Evolutionary conservation across 768 basidiomycete species (phyloP).

Genomic region (Leccinum longicurvipes): DNA sequence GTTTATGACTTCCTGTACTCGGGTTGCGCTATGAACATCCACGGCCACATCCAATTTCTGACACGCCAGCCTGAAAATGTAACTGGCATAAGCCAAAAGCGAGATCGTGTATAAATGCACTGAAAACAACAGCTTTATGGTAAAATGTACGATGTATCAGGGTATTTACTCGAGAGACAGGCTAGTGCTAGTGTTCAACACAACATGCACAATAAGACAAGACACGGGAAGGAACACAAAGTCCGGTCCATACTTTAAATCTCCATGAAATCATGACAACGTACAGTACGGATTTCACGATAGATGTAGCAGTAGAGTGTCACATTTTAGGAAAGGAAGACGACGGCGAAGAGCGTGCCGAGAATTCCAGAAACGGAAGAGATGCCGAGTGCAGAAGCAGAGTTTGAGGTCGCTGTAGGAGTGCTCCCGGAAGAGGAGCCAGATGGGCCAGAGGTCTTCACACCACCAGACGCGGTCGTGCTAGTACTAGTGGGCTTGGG

Average conservation of each 20-base stretch:
- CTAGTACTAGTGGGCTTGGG: constrained; percentile 9
- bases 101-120: neutral
- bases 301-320: neutral
- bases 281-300: neutral
- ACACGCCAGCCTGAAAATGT: too few species aligned
- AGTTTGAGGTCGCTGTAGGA: constrained; percentile 15
- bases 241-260: constrained; percentile 9
- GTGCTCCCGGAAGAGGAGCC: constrained; percentile 12
- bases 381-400: constrained; percentile 26
- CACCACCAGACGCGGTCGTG: constrained; percentile 6
- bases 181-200: constrained; percentile 25
- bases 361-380: constrained; percentile 33
- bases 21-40: too few species aligned
- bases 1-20: too few species aligned
- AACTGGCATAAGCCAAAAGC: too few species aligned
- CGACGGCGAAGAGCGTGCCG: constrained; percentile 35
- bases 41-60: too few species aligned
- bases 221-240: neutral
- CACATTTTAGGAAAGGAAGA: constrained; percentile 35
- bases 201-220: constrained; percentile 12
- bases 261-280: constrained; percentile 3
- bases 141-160: constrained; percentile 15
- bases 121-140: constrained; percentile 6
- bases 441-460: constrained; percentile 4
- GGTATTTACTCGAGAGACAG: constrained; percentile 21